phyloP scores from a whole-genome alignment of 805 yeast genomes.

The Jamesozyma hellenica region DNA sequence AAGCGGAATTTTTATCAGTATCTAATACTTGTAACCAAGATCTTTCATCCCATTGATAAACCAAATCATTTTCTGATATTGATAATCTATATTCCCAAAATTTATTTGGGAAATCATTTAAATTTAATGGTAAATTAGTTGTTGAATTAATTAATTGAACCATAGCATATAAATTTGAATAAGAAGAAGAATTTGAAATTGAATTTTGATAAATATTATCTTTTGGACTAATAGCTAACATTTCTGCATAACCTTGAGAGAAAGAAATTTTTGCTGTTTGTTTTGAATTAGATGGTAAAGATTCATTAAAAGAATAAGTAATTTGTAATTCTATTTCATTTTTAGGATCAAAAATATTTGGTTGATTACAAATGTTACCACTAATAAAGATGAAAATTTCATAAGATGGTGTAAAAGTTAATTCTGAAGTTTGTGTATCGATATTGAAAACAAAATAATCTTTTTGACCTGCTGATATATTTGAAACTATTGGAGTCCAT shows the following conservation, averaged over 20 bases:
- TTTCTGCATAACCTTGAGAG: conserved; percentile 23
- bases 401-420: conserved; percentile 10
- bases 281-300: conserved; percentile 11
- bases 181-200: conserved; percentile 12
- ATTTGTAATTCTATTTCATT: conserved; percentile 14
- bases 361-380: conserved; percentile 28
- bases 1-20: conserved; percentile 56
- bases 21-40: conserved; percentile 52
- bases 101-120: neutral
- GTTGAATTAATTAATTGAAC: conserved; percentile 19
- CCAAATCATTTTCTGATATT: conserved; percentile 49
- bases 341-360: conserved; percentile 9
- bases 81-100: conserved; percentile 60
- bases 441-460: conserved; percentile 20
- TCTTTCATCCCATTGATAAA: conserved; percentile 59
- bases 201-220: conserved; percentile 3
- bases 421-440: conserved; percentile 2
- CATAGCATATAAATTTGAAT: conserved; percentile 20
- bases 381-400: conserved; percentile 27
- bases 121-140: conserved; percentile 10
- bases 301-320: conserved; percentile 22
- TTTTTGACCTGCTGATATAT: conserved; percentile 17
- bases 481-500: conserved; percentile 28
- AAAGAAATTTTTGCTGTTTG: conserved; percentile 11
- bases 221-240: conserved; percentile 22